Percentiles rank a stretch among this genome's conserved stretches.
Evolutionary conservation across 306 rosid species (phyloP).

Genomic region (Malus domestica): DNA sequence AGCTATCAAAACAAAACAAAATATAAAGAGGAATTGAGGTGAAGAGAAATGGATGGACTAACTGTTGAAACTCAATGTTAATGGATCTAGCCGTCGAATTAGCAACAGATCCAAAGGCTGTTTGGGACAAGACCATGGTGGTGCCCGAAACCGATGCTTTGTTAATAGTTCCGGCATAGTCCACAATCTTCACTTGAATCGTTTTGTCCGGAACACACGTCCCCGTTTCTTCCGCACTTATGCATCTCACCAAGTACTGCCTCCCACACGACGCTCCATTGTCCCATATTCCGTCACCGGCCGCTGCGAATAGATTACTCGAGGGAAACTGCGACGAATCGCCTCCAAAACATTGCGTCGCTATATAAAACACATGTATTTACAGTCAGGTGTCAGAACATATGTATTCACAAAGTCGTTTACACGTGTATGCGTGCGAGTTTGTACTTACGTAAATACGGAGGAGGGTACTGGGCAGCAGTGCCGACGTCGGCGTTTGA

Average conservation of each 20-base stretch:
- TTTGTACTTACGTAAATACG: conserved; percentile 51
- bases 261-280: conserved; percentile 90
- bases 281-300: conserved; percentile 84
- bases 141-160: conserved; percentile 28
- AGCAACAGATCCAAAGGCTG: conserved; percentile 50
- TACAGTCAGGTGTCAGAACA: background rate
- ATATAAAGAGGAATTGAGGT: background rate
- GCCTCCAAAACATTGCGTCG: conserved; percentile 55
- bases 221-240: conserved; percentile 50
- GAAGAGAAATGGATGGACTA: background rate
- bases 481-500: conserved; percentile 62
- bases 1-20: background rate
- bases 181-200: conserved; percentile 58
- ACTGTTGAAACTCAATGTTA: conserved; percentile 77
- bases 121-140: conserved; percentile 48
- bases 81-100: conserved; percentile 26
- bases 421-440: background rate
- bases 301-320: conserved; percentile 61
- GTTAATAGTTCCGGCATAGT: conserved; percentile 3
- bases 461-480: conserved; percentile 55
- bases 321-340: conserved; percentile 58
- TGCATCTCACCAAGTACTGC: conserved; percentile 65
- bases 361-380: conserved; percentile 11
- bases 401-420: background rate
- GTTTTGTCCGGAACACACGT: conserved; percentile 45